Base-by-base conservation (phyloP, 2,329 filamentous ascomycete genomes). In the Sclerotinia glacialis region DNA sequence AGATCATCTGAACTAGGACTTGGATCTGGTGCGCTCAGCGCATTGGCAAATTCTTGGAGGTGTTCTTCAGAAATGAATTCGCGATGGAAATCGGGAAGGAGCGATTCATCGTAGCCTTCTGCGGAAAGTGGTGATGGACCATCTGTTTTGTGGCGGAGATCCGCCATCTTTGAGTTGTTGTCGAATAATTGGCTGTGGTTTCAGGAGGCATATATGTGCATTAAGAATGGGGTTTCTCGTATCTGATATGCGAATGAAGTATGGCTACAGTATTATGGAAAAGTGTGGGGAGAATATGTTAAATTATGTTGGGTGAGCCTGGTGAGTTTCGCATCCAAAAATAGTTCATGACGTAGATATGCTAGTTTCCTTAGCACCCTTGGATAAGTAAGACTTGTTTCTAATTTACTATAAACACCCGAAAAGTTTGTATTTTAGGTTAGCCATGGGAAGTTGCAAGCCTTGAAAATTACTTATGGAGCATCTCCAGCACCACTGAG, bases 1-100 rank as follows among this genome's bases (percentile, higher is more conserved):
- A 74, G 46, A 53, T 89, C 87, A 59, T 83, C 79, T 59, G 85
- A 82, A 16, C 84, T 87, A 46, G 90, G 87, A 50, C 89, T 83
- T 1, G 86, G 86, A 69, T 96, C 92, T 0, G 93, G 92, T 1
- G 91, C 91, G n/a, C 87, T 85, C 11, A 97, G 84, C 9, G 94
- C 94, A 67, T 85, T 86, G 68, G 90, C 88, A 77, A 98, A 98
- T 65, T 90, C 88, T 47, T 85, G 82, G 42, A 97, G 81, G 75
- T 96, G 89, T 67, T 86, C 86, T 50, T 88, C 82, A 54, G 85
- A 79, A 72, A 96, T 82, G 76, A 97, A 97, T 66, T 95, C 87
- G 74, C 84, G 83, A 76, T 93, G 85, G 77, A 83, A 86, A 78
- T 97, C 93, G n/a, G 93, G 93, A 26, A 97, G 83, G 47, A 80